Evolutionary conservation across 371 early-diverging fungal genomes (phyloP).

Genomic region (Scutellospora calospora): DNA sequence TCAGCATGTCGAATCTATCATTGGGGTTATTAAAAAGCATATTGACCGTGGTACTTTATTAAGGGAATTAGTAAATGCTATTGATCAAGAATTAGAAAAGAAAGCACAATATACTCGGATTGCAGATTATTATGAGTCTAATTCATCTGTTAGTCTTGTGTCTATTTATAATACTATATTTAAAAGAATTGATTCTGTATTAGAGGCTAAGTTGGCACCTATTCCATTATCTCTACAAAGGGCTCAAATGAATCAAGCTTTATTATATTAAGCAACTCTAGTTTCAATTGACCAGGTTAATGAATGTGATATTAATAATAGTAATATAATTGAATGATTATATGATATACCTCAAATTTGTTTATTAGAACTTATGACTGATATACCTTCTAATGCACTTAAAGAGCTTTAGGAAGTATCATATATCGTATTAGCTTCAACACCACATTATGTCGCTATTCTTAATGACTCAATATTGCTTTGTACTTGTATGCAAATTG

Average conservation of each 20-base stretch:
- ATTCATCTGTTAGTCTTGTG: neutral
- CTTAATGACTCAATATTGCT: neutral
- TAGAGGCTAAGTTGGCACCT: neutral
- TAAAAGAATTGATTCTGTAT: neutral
- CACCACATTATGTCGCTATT: neutral
- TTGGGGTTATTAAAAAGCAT: neutral
- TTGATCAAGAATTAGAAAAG: neutral
- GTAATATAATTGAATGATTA: too few relatives aligned
- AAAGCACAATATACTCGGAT: neutral
- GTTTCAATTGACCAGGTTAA: neutral
- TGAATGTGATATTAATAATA: neutral
- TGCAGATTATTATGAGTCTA: neutral
- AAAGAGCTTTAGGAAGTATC: neutral
- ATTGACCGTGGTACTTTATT: neutral
- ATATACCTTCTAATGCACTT: neutral
- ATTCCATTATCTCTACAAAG: too few relatives aligned
- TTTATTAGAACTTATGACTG: neutral
- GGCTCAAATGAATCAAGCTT: too few relatives aligned
- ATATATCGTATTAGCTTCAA: neutral
- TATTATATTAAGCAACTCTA: neutral
- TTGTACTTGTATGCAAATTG: neutral
- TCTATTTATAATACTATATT: neutral
- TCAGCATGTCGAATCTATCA: neutral
- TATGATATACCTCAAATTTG: neutral
- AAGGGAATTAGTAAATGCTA: neutral